Percentiles rank a stretch among this genome's conserved stretches.
Evolutionary conservation across 345 rosid species (phyloP).

Genomic region (Erysimum cheiranthoides): DNA sequence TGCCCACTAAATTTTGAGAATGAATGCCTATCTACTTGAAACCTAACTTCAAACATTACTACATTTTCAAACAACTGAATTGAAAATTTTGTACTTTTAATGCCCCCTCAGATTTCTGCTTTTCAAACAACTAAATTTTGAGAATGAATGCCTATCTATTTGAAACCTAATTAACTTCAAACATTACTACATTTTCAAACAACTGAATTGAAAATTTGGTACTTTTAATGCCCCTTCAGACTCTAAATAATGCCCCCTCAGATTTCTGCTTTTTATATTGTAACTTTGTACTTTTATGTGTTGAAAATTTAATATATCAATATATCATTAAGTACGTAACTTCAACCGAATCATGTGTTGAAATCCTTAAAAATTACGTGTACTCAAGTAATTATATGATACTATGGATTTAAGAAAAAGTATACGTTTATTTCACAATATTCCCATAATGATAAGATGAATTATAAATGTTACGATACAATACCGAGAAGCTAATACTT

Average conservation of each 20-base stretch:
- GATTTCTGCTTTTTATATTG: neutral
- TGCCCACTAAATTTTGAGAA: neutral
- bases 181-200: neutral
- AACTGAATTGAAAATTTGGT: too few relatives aligned
- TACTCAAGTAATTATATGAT: constrained; percentile 7
- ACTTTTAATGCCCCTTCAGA: too few relatives aligned
- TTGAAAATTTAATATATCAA: neutral
- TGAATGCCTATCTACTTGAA: neutral
- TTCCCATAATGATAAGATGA: neutral
- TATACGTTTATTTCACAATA: neutral
- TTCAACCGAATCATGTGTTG: neutral
- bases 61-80: neutral
- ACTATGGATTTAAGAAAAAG: neutral
- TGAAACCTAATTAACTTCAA: neutral
- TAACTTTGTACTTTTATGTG: neutral
- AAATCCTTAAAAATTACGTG: neutral
- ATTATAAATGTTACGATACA: neutral
- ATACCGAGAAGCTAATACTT: constrained; percentile 6
- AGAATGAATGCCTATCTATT: neutral
- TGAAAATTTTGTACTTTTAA: too few relatives aligned
- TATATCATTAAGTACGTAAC: neutral
- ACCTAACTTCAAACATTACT: neutral
- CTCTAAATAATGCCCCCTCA: too few relatives aligned
- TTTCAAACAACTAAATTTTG: neutral
- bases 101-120: too few relatives aligned